Conservation (phyloP, 1,284 basidiomycete genomes). For the Mycosarcoma mackinlayi region DNA sequence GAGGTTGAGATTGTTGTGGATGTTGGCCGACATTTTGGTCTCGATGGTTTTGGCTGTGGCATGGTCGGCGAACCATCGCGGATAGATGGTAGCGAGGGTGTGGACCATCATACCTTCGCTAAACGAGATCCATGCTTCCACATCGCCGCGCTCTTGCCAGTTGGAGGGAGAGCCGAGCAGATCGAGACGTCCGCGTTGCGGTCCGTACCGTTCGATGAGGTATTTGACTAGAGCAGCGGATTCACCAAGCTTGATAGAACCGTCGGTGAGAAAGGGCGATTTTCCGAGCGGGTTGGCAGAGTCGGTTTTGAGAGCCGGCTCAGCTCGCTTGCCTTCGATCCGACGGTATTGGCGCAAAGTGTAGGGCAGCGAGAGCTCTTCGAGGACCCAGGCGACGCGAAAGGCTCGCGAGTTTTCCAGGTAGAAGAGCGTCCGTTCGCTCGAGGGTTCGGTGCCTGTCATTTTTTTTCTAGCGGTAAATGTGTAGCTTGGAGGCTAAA, state of each 20-base stretch:
- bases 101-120: constrained; percentile 39
- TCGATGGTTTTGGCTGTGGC: constrained; percentile 7
- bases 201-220: constrained; percentile 25
- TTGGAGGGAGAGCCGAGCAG: constrained; percentile 7
- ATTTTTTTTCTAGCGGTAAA: no score
- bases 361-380: constrained; percentile 30
- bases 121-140: constrained; percentile 27
- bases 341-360: constrained; percentile 16
- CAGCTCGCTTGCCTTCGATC: constrained; percentile 33
- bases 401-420: constrained; percentile 43
- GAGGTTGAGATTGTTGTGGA: constrained; percentile 37
- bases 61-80: constrained; percentile 21
- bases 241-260: constrained; percentile 11
- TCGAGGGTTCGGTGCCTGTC: background rate
- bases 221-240: constrained; percentile 22
- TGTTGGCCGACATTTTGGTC: constrained; percentile 15
- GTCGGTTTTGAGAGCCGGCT: constrained; percentile 11
- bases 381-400: constrained; percentile 30
- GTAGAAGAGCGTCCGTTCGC: constrained; percentile 25
- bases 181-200: background rate
- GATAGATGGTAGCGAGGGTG: constrained; percentile 28
- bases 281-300: constrained; percentile 33
- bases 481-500: no score
- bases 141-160: constrained; percentile 24
- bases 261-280: constrained; percentile 27